Conservation (phyloP, 1,284 basidiomycete species). For the Rhodotorula sp. region DNA sequence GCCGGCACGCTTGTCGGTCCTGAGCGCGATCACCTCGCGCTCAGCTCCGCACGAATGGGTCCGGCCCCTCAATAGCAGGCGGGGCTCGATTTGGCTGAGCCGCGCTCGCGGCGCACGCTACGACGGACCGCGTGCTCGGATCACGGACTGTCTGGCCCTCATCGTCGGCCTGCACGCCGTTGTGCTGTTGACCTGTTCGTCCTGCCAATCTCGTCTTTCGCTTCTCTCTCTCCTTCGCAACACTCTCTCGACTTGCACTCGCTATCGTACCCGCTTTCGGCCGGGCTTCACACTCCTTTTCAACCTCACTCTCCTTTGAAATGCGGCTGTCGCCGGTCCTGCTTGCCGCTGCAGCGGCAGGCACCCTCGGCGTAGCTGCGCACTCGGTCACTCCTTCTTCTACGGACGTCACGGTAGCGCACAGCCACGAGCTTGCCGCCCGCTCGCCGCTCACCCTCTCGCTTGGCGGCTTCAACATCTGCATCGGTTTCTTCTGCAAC, state of each 20-base stretch:
- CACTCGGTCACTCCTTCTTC: neutral
- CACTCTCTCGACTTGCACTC: neutral
- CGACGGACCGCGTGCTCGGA: neutral
- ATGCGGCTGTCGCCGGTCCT: slow-evolving; percentile 7
- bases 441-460: neutral
- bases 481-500: slow-evolving; percentile 1
- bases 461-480: slow-evolving; percentile 1
- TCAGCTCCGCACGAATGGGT: too few relatives aligned
- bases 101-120: too few relatives aligned
- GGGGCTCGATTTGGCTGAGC: too few relatives aligned
- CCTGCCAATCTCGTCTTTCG: neutral
- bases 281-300: neutral
- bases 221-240: neutral
- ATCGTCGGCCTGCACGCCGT: neutral
- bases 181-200: neutral
- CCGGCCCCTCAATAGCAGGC: too few relatives aligned
- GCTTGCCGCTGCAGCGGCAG: neutral
- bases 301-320: neutral
- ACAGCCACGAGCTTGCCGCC: neutral
- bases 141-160: neutral
- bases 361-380: neutral
- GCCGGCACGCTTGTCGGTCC: too few relatives aligned
- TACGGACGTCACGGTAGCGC: neutral
- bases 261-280: neutral
- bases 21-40: too few relatives aligned